A percentile compares a stretch with the other conserved stretches of the same genome.
Evolutionary conservation across 1,284 basidiomycete genomes (phyloP).

Genomic region (Trametes versicolor): DNA sequence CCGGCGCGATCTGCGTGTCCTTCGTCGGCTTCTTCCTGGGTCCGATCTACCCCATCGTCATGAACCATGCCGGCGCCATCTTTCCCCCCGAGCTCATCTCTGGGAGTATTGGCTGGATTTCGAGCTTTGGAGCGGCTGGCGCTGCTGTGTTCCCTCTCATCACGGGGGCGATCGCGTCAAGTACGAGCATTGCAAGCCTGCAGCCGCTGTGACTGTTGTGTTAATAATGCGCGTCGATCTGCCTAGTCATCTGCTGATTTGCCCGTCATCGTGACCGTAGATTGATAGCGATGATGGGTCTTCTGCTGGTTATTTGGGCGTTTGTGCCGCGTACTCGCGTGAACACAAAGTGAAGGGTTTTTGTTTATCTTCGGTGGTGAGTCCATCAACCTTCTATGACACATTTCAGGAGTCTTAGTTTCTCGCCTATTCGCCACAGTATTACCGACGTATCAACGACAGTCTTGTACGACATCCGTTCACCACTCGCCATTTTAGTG

Average conservation of each 20-base stretch:
- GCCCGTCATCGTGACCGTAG: conserved; percentile 46
- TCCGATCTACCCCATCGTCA: conserved; percentile 64
- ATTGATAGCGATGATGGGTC: conserved; percentile 56
- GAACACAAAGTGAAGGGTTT: conserved; percentile 1
- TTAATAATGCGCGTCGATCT: background rate
- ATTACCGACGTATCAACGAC: background rate
- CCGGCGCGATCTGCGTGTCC: conserved; percentile 60
- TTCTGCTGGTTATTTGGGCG: conserved; percentile 56
- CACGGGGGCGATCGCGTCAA: conserved; percentile 61
- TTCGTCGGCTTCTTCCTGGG: conserved; percentile 61
- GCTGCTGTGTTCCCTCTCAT: conserved; percentile 65
- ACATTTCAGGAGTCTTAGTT: background rate
- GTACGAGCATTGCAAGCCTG: conserved; percentile 58
- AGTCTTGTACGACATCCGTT: background rate
- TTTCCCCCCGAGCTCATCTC: conserved; percentile 62
- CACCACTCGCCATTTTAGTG: background rate
- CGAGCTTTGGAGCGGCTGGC: conserved; percentile 61
- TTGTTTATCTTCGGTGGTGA: background rate
- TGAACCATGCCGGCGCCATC: conserved; percentile 58
- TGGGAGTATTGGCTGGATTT: conserved; percentile 65
- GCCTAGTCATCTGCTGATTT: too few species aligned
- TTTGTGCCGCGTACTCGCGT: conserved; percentile 47
- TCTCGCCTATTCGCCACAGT: background rate
- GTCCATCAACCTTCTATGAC: background rate
- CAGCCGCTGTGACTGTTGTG: conserved; percentile 67